Conservation (phyloP, 768 basidiomycete species). For the Coprinopsis strossmayeri region DNA sequence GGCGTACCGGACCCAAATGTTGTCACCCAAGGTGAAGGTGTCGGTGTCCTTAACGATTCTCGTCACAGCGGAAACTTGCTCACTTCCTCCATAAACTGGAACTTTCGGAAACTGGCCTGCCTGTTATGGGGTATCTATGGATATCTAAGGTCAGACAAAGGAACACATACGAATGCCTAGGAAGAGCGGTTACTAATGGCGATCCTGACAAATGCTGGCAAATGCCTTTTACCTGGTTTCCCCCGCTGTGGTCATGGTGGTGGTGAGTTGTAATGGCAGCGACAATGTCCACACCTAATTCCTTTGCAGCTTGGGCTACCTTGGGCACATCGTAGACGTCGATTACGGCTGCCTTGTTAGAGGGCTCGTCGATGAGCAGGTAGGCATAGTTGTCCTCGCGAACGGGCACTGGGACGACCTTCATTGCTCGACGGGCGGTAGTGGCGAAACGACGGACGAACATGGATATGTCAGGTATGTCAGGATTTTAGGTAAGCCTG, state of each 20-base stretch:
- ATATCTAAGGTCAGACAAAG: not conserved
- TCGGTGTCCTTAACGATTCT: slow-evolving; percentile 76
- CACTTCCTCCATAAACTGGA: slow-evolving; percentile 78
- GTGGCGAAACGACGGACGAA: slow-evolving; percentile 1
- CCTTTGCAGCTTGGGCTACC: slow-evolving; percentile 55
- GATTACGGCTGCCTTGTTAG: slow-evolving; percentile 67
- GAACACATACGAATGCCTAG: slow-evolving; percentile 45
- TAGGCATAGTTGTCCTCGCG: slow-evolving; percentile 84
- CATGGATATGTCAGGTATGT: not conserved
- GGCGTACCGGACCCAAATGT: slow-evolving; percentile 52
- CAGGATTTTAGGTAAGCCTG: not conserved
- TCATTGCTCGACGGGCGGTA: slow-evolving; percentile 39
- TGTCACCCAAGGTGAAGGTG: slow-evolving; percentile 66
- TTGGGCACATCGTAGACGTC: slow-evolving; percentile 76
- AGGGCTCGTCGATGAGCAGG: slow-evolving; percentile 63
- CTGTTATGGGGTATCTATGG: slow-evolving; percentile 19
- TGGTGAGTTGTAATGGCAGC: slow-evolving; percentile 88
- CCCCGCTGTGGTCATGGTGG: slow-evolving; percentile 85
- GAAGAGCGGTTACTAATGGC: not conserved
- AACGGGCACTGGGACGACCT: slow-evolving; percentile 72
- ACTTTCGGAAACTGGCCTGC: slow-evolving; percentile 37
- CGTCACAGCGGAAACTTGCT: slow-evolving; percentile 58
- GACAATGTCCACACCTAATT: slow-evolving; percentile 56
- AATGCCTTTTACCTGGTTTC: slow-evolving; percentile 54
- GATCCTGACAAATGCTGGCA: not conserved